Evolutionary conservation across 768 basidiomycete genomes (phyloP).

Genomic region (Glaciozyma antarctica): DNA sequence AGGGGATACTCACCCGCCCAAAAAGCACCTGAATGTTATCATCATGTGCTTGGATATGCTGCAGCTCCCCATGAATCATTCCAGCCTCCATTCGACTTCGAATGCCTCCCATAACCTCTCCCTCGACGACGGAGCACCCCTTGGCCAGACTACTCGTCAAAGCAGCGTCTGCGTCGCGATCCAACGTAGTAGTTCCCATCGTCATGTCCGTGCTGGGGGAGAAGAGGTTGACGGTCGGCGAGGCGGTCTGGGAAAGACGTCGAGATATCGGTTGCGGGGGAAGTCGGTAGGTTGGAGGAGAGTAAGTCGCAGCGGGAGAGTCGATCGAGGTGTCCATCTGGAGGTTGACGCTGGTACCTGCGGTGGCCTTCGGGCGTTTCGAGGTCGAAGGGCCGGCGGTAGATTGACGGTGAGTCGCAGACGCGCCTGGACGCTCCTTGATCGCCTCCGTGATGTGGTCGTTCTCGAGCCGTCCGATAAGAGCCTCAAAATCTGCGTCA

Average conservation of each 20-base stretch:
- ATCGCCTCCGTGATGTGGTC: background rate
- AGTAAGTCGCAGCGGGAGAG: background rate
- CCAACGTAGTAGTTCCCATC: no score
- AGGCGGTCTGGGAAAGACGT: no score
- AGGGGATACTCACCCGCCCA: background rate
- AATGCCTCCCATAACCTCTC: no score
- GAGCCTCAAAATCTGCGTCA: constrained; percentile 6
- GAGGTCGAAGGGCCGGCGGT: background rate
- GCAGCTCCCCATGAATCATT: no score
- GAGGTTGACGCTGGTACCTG: background rate
- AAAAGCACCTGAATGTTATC: background rate
- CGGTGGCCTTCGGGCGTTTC: background rate
- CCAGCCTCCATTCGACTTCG: no score
- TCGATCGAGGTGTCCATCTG: background rate
- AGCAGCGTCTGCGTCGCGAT: no score
- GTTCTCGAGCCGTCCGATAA: background rate
- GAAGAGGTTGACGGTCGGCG: background rate
- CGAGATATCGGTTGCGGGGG: no score
- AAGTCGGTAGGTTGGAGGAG: background rate
- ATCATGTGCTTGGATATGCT: background rate
- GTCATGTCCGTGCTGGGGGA: background rate
- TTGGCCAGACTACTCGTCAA: no score
- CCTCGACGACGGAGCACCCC: no score
- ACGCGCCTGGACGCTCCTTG: background rate
- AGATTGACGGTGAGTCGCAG: background rate